Evolutionary conservation across 2,329 filamentous ascomycete species (phyloP), one percentile per base, ranked within the genome.

Genomic region (Colletotrichum salicis): DNA sequence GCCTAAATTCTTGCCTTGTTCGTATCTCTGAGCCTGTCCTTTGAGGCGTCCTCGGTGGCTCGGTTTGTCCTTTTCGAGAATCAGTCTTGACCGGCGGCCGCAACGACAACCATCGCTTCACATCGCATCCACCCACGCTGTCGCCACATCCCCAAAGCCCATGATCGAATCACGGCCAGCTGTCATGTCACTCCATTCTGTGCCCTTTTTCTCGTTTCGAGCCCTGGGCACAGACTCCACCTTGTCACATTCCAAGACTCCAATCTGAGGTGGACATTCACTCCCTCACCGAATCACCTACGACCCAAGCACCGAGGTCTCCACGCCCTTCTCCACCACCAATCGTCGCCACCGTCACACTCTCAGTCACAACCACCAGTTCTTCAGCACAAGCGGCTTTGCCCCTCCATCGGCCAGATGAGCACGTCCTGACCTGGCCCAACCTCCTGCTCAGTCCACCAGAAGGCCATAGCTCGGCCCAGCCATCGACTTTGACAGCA

Each of bases 321-420:
- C 69, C 69, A 60, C 59, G 55, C 35, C 22, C 48, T 24, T 68
- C 64, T 24, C 65, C 65, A 55, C 55, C 58, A 57, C 69, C 65
- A 59, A 45, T 54, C 48, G 41, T 64, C 61, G 59, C 65, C 55
- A 69, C 59, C 51, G 66, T 60, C 55, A 69, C 65, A 59, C 37
- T 41, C 37, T 41, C 37, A 13, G 37, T 41, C 37, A 41, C 37
- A 64, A 69, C 45, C 65, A 71, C 69, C 69, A 71, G 69, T 71
- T 71, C 69, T 71, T 71, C 69, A 71, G 56, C 64, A 57, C 64
- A 24, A 55, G 41, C 31, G 33, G 48, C 62, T 22, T 48, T 48
- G 41, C 41, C 41, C 41, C 41, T 48, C 41, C 41, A 48, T 48
- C 15, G 15, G 19, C 19, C 41, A 48, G 15, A n/a, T 48, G 59